These are phyloP conservation scores for Boechera divaricarpa DNA, from an alignment of 345 rosid genomes.

Conservation along the genomic window DNA sequence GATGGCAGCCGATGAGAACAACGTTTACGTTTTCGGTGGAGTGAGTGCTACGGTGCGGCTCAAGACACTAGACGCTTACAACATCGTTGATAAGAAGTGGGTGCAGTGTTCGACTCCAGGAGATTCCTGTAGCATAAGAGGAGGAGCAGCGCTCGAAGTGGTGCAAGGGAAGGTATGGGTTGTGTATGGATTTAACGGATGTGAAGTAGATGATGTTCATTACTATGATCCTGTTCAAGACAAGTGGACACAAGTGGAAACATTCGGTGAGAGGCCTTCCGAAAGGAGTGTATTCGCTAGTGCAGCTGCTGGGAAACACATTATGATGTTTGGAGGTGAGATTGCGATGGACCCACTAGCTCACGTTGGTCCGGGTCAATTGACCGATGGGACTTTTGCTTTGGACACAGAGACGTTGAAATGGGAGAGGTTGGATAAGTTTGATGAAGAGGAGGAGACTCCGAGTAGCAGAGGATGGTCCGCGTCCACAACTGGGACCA, in stretches of 20 bases:
- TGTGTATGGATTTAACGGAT: slow-evolving; percentile 39
- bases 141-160: slow-evolving; percentile 43
- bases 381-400: slow-evolving; percentile 36
- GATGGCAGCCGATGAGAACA: slow-evolving; percentile 42
- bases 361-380: slow-evolving; percentile 40
- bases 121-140: slow-evolving; percentile 27
- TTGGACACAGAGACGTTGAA: slow-evolving; percentile 33
- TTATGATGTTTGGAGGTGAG: slow-evolving; percentile 43
- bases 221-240: slow-evolving; percentile 29
- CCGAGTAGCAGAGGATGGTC: slow-evolving; percentile 39
- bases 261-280: slow-evolving; percentile 36
- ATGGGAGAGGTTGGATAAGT: slow-evolving; percentile 39
- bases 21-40: slow-evolving; percentile 44
- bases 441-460: slow-evolving; percentile 15
- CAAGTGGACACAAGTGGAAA: slow-evolving; percentile 41
- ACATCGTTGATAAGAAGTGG: slow-evolving; percentile 39
- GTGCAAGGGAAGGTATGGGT: slow-evolving; percentile 44
- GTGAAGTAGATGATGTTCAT: slow-evolving; percentile 31
- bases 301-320: slow-evolving; percentile 40
- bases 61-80: slow-evolving; percentile 34
- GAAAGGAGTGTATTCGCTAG: slow-evolving; percentile 43
- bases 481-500: slow-evolving; percentile 34
- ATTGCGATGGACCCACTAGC: slow-evolving; percentile 30
- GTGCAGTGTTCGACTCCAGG: slow-evolving; percentile 18
- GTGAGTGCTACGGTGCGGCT: not conserved